Conservation (phyloP, 2,329 filamentous ascomycete genomes). For the Lasiodiplodia citricola region DNA sequence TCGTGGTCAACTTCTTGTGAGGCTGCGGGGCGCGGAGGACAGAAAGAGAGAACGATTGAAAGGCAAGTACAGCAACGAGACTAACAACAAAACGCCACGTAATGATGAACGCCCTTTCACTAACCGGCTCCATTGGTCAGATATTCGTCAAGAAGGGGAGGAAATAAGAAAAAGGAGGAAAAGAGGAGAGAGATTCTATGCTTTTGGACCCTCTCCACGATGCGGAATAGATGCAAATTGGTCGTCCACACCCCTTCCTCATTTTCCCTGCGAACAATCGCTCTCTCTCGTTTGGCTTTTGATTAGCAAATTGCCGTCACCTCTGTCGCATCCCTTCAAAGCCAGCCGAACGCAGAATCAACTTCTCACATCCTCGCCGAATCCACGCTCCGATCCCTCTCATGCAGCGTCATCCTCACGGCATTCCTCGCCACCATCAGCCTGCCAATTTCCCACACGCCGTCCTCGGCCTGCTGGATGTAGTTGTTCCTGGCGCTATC, state of each 20-base stretch:
- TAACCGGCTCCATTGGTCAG: not conserved
- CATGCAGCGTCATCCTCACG: conserved; percentile 17
- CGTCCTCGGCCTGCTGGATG: not conserved
- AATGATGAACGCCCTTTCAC: not conserved
- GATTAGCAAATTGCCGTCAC: not conserved
- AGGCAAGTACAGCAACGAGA: not conserved
- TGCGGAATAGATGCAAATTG: conserved; percentile 7
- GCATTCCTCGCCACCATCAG: conserved; percentile 15
- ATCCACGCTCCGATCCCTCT: conserved; percentile 25
- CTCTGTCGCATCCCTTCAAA: not conserved
- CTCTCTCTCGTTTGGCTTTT: not conserved
- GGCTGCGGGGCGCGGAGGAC: not conserved
- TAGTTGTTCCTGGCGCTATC: not conserved
- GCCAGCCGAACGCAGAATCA: no score
- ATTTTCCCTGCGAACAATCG: not conserved
- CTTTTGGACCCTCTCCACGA: not conserved
- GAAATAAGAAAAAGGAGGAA: not conserved
- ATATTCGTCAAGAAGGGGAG: not conserved
- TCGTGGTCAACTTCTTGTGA: not conserved
- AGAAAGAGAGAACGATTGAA: not conserved
- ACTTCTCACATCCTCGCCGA: conserved; percentile 14
- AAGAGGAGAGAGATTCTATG: not conserved
- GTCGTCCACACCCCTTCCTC: not conserved
- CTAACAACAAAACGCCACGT: not conserved
- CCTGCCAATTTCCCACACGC: conserved; percentile 20